phyloP scores from a whole-genome alignment of 345 rosid species.

The Draba incana region DNA sequence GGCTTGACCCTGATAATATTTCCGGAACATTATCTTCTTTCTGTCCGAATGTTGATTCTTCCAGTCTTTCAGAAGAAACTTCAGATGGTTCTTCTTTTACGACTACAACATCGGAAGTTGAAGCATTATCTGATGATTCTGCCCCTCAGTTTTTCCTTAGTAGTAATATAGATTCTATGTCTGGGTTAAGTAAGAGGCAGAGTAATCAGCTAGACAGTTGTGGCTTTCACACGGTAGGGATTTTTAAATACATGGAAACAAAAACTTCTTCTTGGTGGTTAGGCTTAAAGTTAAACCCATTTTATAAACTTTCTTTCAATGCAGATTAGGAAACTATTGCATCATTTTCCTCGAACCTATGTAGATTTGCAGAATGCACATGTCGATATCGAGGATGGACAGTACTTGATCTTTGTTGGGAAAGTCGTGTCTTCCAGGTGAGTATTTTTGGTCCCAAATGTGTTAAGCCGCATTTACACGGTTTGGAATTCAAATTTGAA shows the following conservation, averaged over 20 bases:
- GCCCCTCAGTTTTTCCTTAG: slow-evolving; percentile 54
- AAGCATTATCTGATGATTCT: slow-evolving; percentile 41
- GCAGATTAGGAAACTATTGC: slow-evolving; percentile 77
- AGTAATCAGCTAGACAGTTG: slow-evolving; percentile 60
- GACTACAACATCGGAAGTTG: slow-evolving; percentile 42
- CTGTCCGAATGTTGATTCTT: slow-evolving; percentile 46
- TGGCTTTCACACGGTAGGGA: slow-evolving; percentile 84
- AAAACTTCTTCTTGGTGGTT: slow-evolving; percentile 19
- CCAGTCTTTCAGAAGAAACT: slow-evolving; percentile 38
- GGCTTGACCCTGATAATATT: slow-evolving; percentile 52
- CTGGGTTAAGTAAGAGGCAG: slow-evolving; percentile 73
- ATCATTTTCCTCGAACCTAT: slow-evolving; percentile 94
- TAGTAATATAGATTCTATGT: slow-evolving; percentile 54
- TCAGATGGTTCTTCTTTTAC: slow-evolving; percentile 35
- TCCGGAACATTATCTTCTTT: slow-evolving; percentile 54
- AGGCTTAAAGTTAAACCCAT: slow-evolving; percentile 21
- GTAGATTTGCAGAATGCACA: slow-evolving; percentile 88
- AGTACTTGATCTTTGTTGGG: slow-evolving; percentile 86
- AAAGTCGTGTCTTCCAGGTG: slow-evolving; percentile 80
- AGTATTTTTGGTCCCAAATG: slow-evolving; percentile 22
- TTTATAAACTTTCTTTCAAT: slow-evolving; percentile 29
- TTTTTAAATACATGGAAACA: slow-evolving; percentile 25
- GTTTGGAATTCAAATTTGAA: slow-evolving; percentile 20
- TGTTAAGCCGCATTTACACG: not conserved
- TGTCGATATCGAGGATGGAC: slow-evolving; percentile 77